Conservation (phyloP, 805 yeast genomes). For the Kodamaea neixiangensis region DNA sequence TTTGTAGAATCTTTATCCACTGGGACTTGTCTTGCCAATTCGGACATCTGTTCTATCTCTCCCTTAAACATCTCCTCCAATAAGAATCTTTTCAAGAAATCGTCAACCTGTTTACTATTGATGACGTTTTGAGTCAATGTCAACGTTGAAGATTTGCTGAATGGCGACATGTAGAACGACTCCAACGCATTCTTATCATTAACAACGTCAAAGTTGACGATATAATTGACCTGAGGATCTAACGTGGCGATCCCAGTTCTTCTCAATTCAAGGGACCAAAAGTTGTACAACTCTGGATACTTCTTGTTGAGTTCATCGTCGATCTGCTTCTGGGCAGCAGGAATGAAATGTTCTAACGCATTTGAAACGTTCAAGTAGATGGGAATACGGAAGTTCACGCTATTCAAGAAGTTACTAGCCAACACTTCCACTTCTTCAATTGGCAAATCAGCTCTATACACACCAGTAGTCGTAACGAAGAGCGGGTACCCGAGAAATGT, state of each 20-base stretch:
- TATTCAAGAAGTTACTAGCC: constrained; percentile 25
- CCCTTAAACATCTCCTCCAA: constrained; percentile 40
- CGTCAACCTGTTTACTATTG: constrained; percentile 30
- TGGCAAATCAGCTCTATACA: constrained; percentile 65
- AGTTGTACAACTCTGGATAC: constrained; percentile 24
- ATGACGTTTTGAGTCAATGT: constrained; percentile 26
- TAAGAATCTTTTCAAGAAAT: constrained; percentile 37
- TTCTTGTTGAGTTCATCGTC: constrained; percentile 28
- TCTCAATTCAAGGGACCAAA: constrained; percentile 35
- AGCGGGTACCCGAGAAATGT: constrained; percentile 24
- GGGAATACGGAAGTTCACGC: constrained; percentile 40
- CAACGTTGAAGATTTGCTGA: constrained; percentile 32
- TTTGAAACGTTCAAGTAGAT: constrained; percentile 41
- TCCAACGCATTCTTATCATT: constrained; percentile 20
- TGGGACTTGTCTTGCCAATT: constrained; percentile 14
- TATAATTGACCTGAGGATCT: constrained; percentile 31
- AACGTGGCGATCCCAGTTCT: constrained; percentile 10
- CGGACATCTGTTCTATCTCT: constrained; percentile 36
- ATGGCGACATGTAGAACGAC: constrained; percentile 37
- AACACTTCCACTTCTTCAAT: constrained; percentile 38
- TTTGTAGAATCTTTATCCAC: constrained; percentile 18
- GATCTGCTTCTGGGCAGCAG: constrained; percentile 36
- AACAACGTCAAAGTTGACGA: constrained; percentile 32
- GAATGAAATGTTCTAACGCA: constrained; percentile 30
- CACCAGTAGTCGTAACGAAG: constrained; percentile 51